Base-by-base conservation (phyloP, 306 rosid genomes). In the Glycyrrhiza uralensis region DNA sequence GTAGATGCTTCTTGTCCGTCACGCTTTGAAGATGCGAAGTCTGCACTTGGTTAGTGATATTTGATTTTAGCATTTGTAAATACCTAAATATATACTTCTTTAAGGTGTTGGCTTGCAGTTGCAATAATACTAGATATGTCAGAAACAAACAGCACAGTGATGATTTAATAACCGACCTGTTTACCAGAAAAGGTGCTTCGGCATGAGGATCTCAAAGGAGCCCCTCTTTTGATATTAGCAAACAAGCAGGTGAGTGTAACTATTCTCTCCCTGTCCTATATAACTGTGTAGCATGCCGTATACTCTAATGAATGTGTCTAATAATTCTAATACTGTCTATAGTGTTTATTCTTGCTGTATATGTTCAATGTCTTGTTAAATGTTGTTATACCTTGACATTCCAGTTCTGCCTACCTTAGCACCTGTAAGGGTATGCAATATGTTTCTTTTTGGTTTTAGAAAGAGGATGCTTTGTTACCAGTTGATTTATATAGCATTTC, bases 121-220 rank as follows among this genome's bases (percentile, higher is more conserved):
- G 41, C 29, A 19, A 29, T 62, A 13, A 66, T 76, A 41, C 8
- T 54, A 28, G 28, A 59, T 71, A 39, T 39, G 13, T 69, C 20
- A 20, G 29, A 59, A 77, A 36, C n/a, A 49, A 60, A 28, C 61
- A 67, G 55, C 56, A 9, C 22, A 18, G 4, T 74, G 85, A 19
- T 69, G 68, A 49, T 47, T 77, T 76, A 51, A 64, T 80, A 72
- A 76, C 71, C 69, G 54, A 65, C n/a, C 56, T 82, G 59, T 75
- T 63, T 79, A 19, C 49, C 97, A 92, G 99, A 92, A 74, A 95
- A 95, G 84, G 96, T 87, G 78, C 89, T 95, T 69, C 85, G 97
- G 60, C 95, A 95, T 11, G 97, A 95, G 87, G 99, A 95, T 88
- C 84, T 91, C 71, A 96, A 80, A 81, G 99, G 99, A 81, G 97